Evolutionary conservation across 2,329 filamentous ascomycete genomes (phyloP).

Genomic region (Penicillium sclerotiorum): DNA sequence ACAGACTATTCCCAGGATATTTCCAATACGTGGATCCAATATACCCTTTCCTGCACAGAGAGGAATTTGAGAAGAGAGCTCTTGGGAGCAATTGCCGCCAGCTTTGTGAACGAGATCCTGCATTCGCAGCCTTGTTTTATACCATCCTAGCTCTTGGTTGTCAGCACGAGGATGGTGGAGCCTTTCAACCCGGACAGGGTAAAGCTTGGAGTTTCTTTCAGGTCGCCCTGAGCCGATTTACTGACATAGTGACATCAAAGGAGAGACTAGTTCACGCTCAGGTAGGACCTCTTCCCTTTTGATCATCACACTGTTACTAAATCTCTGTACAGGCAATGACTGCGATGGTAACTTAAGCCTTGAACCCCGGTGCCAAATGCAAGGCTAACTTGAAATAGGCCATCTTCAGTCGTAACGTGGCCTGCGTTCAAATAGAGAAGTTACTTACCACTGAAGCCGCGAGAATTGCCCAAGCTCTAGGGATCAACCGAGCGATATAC

Average conservation of each 20-base stretch:
- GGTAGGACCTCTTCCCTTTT: neutral
- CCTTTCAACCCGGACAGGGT: neutral
- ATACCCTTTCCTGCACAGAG: constrained; percentile 5
- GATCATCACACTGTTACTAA: neutral
- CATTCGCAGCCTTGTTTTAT: neutral
- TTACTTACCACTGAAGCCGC: neutral
- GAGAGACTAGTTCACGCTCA: neutral
- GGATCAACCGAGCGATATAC: neutral
- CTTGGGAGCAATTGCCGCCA: neutral
- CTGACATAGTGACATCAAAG: neutral
- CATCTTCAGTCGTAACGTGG: neutral
- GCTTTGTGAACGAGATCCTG: neutral
- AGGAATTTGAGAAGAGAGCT: constrained; percentile 2
- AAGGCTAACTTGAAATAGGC: neutral
- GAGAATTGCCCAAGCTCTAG: neutral
- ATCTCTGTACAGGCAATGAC: neutral
- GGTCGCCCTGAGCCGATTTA: constrained; percentile 3
- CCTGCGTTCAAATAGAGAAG: neutral
- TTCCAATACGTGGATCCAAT: constrained; percentile 5
- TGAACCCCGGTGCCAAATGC: neutral
- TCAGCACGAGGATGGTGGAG: neutral
- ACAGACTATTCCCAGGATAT: neutral
- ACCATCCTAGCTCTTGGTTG: neutral
- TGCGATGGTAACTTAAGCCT: neutral
- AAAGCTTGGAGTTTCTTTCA: constrained; percentile 6